Evolutionary conservation across 345 rosid genomes (phyloP), one percentile per base, ranked within the genome.

Genomic region (Gossypium thurberi): DNA sequence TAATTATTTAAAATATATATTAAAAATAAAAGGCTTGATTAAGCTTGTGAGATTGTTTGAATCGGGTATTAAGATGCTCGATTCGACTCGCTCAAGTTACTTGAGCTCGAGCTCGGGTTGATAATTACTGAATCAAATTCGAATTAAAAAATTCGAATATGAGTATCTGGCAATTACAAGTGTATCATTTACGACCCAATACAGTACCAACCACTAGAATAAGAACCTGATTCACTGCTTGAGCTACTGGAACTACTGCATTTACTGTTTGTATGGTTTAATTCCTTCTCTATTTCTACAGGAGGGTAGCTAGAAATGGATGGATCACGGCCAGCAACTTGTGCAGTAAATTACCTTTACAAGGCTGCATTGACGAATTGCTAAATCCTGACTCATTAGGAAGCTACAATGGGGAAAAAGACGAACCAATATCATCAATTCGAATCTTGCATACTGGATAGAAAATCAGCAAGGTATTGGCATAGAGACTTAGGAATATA

Each of bases 221-320:
- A 87, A 72, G 94, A 91, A 47, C 88, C 90, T 37, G 91, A 90
- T 72, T 84, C 91, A 82, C 91, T 81, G 76, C 91, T 77, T 64
- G 91, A 89, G 88, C 89, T 85, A 83, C 88, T 85, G 28, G 92
- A 82, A 88, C 89, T 83, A 74, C 86, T 76, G 77, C 84, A 50
- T 82, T 86, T 88, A 75, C 79, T 81, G 79, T 77, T 84, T 78
- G 82, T 86, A 75, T 81, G 76, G 23, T 75, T 81, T 65, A 75
- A 85, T 72, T 87, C 92, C 82, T 81, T 85, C 81, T 86, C 94
- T 78, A 87, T 83, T 78, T 87, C 87, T 44, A 82, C 85, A 33
- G 86, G 78, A 74, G 87, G 88, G 60, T 79, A 80, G 79, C 85
- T 75, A 58, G 87, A 83, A 72, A 81, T 75, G 58, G 90, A 84